Evolutionary conservation across 1,284 basidiomycete species (phyloP), one percentile per base, ranked within the genome.

Genomic region (Ganoderma meredithae): DNA sequence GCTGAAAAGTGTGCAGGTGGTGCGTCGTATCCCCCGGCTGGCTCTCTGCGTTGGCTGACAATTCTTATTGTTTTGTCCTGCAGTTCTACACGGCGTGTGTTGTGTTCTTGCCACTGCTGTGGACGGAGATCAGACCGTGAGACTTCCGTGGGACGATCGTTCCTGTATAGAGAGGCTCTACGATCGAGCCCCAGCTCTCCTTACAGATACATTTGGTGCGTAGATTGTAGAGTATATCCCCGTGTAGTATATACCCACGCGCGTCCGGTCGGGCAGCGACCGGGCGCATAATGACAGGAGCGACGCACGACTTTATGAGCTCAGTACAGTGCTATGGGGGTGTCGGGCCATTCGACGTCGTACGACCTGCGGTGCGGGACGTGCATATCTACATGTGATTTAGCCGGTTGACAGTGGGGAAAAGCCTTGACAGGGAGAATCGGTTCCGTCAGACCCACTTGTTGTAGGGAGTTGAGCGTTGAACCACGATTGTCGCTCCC

Each of bases 51-150:
- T n/a, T n/a, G n/a, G n/a, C n/a, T n/a, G n/a, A n/a, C n/a, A n/a
- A n/a, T n/a, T n/a, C n/a, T n/a, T n/a, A n/a, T n/a, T n/a, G n/a
- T n/a, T n/a, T n/a, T n/a, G n/a, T n/a, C n/a, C n/a, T n/a, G n/a
- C n/a, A n/a, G n/a, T 92, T 98, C 78, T 97, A 90, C 88, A 95
- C 92, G 1, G 96, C 96, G 0, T 93, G 91, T 69, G 79, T 95
- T 44, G 95, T 97, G 0, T 92, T 98, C 75, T 81, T 93, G 9
- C 96, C 96, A 0, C 84, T 97, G 36, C 80, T 98, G 39, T 95
- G 93, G 93, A 88, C 89, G n/a, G 96, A 98, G 81, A 83, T 96
- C 63, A 77, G 83, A 27, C 86, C 58, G 9, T 60, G 25, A 60
- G 39, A 25, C 5, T 9, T 31, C 17, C 36, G 6, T 40, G 31